phyloP scores from a whole-genome alignment of 2,329 filamentous ascomycete species.

The Claviceps sp. region DNA sequence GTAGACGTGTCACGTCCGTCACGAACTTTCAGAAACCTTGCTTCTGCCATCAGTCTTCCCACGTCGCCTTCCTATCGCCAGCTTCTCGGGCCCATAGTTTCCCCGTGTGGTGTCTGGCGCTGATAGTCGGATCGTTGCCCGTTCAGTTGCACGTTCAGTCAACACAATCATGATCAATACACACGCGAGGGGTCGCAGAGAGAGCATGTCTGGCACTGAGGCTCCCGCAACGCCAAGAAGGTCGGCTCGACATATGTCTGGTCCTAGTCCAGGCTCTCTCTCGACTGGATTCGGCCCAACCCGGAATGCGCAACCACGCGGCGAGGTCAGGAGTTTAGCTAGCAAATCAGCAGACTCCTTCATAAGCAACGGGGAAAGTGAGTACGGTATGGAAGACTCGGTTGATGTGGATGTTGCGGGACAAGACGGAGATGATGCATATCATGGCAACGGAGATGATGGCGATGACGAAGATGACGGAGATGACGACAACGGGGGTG shows the following conservation, averaged over 20 bases:
- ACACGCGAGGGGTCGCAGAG: background rate
- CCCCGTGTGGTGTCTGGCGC: too few relatives aligned
- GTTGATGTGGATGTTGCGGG: background rate
- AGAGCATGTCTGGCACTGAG: background rate
- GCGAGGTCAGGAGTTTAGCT: background rate
- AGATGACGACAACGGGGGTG: background rate
- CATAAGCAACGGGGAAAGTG: background rate
- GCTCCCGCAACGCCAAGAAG: background rate
- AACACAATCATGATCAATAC: background rate
- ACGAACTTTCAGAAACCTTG: too few relatives aligned
- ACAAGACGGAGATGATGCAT: too few relatives aligned
- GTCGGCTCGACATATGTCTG: background rate
- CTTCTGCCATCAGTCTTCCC: too few relatives aligned
- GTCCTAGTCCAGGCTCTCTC: background rate
- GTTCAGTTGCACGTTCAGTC: background rate
- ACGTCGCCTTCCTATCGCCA: too few relatives aligned
- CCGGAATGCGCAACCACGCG: conserved; percentile 2
- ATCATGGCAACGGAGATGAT: too few relatives aligned
- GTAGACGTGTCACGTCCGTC: too few relatives aligned
- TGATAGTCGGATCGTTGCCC: background rate
- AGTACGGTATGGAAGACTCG: background rate
- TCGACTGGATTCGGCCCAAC: background rate
- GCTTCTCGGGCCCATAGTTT: too few relatives aligned
- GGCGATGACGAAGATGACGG: background rate
- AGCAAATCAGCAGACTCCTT: background rate